Evolutionary conservation across 768 basidiomycete genomes (phyloP), one percentile per base, ranked within the genome.

Genomic region (Psilocybe cyanescens): DNA sequence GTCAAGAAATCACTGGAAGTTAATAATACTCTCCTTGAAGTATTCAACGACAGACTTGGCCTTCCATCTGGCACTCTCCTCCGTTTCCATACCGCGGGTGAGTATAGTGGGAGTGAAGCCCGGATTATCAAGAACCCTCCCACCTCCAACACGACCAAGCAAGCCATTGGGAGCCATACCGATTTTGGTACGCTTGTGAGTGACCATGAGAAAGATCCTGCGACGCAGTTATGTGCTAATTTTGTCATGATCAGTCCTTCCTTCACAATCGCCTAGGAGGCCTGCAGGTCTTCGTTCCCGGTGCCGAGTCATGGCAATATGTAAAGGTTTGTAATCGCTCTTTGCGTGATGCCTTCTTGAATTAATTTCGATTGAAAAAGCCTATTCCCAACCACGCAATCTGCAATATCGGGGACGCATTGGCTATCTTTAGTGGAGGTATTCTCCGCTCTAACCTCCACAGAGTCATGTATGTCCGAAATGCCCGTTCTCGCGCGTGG

Each of bases 251-350:
- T 48, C 59, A 87, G 84, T 86, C 87, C 0, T 85, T 90, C 75
- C 74, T 91, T 59, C 87, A 90, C 66, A 91, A 90, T 68, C 81
- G 80, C 1, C 80, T 90, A 0, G 89, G 90, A 3, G 90, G 90
- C 0, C 75, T 91, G 3, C 90, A 91, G 61, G 88, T 91, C 0
- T 76, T 89, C 50, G 81, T 82, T 0, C 88, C 87, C 1, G 87
- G 85, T 12, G 68, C 80, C 5, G 82, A 86, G 28, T 71, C 80
- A 19, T 91, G 90, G 90, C 83, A 84, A 68, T 91, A 90, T 63
- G 77, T 91, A 65, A 84, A 82, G 80, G 88, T 88, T 2, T 12
- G 41, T 44, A 12, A n/a, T 44, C 4, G 6, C 4, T 11, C 14
- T 0, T 11, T 44, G 14, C 41, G 4, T 8, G 8, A 1, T 3